phyloP scores from a whole-genome alignment of 495 filamentous ascomycete species.

The Aspergillus affinis region DNA sequence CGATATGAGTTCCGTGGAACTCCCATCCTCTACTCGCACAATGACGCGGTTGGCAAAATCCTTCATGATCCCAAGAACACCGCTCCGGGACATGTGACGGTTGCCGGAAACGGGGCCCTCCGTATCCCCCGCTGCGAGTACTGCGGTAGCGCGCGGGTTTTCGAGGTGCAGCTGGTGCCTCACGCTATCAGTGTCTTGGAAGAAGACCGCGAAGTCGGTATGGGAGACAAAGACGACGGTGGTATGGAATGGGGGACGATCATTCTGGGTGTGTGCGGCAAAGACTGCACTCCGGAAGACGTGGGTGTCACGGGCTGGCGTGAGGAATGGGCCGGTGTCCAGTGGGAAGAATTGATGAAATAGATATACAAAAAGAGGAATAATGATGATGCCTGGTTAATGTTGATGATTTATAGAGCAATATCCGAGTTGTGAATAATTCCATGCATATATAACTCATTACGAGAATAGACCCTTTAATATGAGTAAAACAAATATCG shows the following conservation, averaged over 20 bases:
- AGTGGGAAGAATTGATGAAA: conserved; percentile 79
- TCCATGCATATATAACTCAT: neutral
- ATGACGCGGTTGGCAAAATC: conserved; percentile 68
- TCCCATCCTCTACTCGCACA: conserved; percentile 78
- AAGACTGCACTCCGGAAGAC: conserved; percentile 61
- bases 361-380: conserved; percentile 1
- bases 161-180: conserved; percentile 87
- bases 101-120: conserved; percentile 23
- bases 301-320: conserved; percentile 63
- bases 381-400: conserved; percentile 4
- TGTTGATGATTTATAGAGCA: neutral
- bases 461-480: neutral
- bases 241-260: conserved; percentile 99
- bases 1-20: conserved; percentile 84
- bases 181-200: conserved; percentile 90
- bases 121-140: conserved; percentile 72
- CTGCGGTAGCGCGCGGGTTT: conserved; percentile 74
- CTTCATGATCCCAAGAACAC: conserved; percentile 43
- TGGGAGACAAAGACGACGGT: conserved; percentile 52
- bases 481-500: neutral
- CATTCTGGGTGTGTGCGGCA: conserved; percentile 80
- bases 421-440: neutral
- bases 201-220: conserved; percentile 65
- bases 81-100: conserved; percentile 30
- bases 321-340: conserved; percentile 95